These are phyloP conservation scores for Quercus robur DNA, from an alignment of 306 rosid genomes.

Conservation along the genomic window DNA sequence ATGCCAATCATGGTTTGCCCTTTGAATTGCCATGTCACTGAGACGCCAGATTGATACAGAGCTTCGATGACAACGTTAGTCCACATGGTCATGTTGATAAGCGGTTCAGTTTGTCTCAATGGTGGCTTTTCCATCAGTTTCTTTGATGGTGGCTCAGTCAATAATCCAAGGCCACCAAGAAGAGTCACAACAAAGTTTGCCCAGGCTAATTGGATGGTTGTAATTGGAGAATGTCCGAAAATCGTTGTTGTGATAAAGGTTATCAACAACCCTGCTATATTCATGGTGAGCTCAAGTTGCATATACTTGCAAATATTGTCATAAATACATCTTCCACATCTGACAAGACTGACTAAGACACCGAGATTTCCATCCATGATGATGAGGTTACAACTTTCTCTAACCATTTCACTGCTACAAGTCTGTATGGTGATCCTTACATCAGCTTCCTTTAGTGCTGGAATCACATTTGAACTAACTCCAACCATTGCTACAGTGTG, in stretches of 20 bases:
- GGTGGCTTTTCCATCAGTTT: constrained; percentile 1
- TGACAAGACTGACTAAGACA: neutral
- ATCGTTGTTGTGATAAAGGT: neutral
- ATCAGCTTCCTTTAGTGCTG: no score
- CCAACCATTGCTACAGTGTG: no score
- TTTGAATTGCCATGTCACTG: neutral
- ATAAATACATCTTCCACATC: constrained; percentile 12
- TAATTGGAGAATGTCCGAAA: neutral
- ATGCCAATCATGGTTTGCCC: constrained; percentile 5
- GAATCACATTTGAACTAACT: no score
- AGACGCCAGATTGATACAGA: neutral
- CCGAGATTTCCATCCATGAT: neutral
- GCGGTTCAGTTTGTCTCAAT: neutral
- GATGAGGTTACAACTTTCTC: constrained; percentile 1
- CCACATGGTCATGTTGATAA: constrained; percentile 24
- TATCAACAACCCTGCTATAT: constrained; percentile 8
- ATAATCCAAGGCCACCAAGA: constrained; percentile 2
- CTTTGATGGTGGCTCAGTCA: constrained; percentile 10
- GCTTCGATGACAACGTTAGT: neutral
- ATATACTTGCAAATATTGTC: constrained; percentile 23
- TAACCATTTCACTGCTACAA: no score
- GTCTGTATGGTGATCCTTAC: no score
- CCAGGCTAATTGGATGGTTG: constrained; percentile 8
- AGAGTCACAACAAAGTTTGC: neutral
- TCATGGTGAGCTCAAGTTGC: constrained; percentile 24